Base-by-base conservation (phyloP, 2,329 filamentous ascomycete genomes). In the Colletotrichum sp. region DNA sequence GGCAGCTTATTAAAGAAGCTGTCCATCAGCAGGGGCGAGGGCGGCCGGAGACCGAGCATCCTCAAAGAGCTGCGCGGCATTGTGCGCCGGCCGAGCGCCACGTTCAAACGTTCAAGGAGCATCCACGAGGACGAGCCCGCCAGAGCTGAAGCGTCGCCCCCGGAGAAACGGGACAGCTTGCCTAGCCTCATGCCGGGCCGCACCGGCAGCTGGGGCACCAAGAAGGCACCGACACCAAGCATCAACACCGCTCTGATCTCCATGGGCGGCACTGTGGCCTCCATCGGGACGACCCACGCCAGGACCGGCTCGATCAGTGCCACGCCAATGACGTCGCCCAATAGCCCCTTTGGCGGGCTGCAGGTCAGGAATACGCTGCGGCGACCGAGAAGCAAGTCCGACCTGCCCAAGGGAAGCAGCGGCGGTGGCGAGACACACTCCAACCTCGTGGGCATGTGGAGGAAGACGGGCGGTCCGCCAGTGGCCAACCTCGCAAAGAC, bases 1-100 rank as follows among this genome's bases (percentile, higher is more conserved):
- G 90, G 91, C 29, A 91, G 88, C 72, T 87, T 94, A 51, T 81
- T 93, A 54, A 94, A 93, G 78, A 91, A 90, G 80, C 83, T 90
- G 57, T 90, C 88, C 9, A 85, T 92, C 76, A 87, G 85, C 78
- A 83, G 87, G 64, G 84, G 85, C 24, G 79, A 79, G n/a, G 81
- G 81, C 21, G 79, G 84, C 16, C 87, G 88, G 24, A 86, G 87
- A 74, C 86, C 88, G 59, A 91, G 87, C 80, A 87, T 87, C 77
- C 29, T 80, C 79, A 87, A 87, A 66, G 86, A 86, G 61, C 80
- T 91, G 11, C 84, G 87, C 16, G 86, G 84, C 11, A 81, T 90
- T 4, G 86, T 90, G 12, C 86, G 87, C 64, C 87, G 85, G 69
- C 87, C 88, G 0, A 90, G 89, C 75, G 81, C 80, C 15, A 83